Conservation (phyloP, 352 stramenopile genomes). For the Phytophthora uliginosa region DNA sequence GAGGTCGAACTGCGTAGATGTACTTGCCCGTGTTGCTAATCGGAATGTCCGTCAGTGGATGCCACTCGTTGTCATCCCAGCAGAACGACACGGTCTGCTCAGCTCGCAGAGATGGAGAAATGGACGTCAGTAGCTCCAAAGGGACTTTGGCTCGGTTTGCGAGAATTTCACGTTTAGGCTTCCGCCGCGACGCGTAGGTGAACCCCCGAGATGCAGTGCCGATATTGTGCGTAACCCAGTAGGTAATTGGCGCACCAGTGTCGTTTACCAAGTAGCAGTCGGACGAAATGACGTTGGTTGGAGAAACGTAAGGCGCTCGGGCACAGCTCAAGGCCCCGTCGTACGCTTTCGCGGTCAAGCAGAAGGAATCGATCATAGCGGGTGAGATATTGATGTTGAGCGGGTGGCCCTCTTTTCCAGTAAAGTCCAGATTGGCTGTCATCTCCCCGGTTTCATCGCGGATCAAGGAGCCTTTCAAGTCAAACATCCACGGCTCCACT, state of each 20-base stretch:
- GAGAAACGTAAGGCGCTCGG: slow-evolving; percentile 44
- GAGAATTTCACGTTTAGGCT: slow-evolving; percentile 55
- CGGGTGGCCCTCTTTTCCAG: slow-evolving; percentile 62
- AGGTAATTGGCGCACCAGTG: slow-evolving; percentile 62
- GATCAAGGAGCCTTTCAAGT: slow-evolving; percentile 42
- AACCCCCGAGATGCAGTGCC: slow-evolving; percentile 59
- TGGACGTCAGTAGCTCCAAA: slow-evolving; percentile 75
- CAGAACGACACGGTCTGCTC: slow-evolving; percentile 85
- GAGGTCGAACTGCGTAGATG: slow-evolving; percentile 74
- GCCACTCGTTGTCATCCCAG: slow-evolving; percentile 76
- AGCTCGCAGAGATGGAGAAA: slow-evolving; percentile 72
- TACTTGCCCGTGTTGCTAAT: slow-evolving; percentile 85
- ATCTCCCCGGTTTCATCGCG: slow-evolving; percentile 59
- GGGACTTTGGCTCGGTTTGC: slow-evolving; percentile 66
- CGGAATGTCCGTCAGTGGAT: slow-evolving; percentile 80
- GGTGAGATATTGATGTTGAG: slow-evolving; percentile 83
- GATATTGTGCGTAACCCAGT: slow-evolving; percentile 69
- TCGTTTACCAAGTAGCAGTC: slow-evolving; percentile 88
- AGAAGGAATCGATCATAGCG: slow-evolving; percentile 70
- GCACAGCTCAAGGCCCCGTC: slow-evolving; percentile 42
- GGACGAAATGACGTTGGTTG: slow-evolving; percentile 79
- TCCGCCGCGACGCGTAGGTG: slow-evolving; percentile 62
- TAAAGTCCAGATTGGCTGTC: slow-evolving; percentile 59
- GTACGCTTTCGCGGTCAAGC: slow-evolving; percentile 68
- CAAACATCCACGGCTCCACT: slow-evolving; percentile 84